Evolutionary conservation across 768 basidiomycete genomes (phyloP).

Genomic region (Xerocomellus dryophilus): DNA sequence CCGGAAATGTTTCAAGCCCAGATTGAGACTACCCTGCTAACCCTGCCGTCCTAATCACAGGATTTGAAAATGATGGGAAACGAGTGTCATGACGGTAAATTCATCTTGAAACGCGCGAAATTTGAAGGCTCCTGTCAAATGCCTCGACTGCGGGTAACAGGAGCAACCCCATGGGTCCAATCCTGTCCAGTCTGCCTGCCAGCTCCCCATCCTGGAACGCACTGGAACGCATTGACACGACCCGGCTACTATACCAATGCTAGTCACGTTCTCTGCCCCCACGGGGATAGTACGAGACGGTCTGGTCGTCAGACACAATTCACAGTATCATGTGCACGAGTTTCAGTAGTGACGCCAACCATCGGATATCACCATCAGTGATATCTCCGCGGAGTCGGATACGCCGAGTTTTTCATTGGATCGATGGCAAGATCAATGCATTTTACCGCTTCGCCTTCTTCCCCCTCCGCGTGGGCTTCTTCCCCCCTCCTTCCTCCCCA

Average conservation of each 20-base stretch:
- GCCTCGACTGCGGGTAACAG: background rate
- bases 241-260: background rate
- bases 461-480: conserved; percentile 48
- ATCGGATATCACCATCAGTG: background rate
- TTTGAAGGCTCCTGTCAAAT: background rate
- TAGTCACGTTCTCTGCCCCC: background rate
- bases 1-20: background rate
- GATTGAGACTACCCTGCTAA: background rate
- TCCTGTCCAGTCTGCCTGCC: background rate
- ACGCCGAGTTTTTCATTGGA: background rate
- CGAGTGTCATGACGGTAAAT: background rate
- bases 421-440: background rate
- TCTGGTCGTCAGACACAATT: too few species aligned
- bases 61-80: background rate
- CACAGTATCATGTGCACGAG: background rate
- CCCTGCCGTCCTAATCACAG: background rate
- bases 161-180: background rate
- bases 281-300: background rate
- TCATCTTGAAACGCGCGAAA: conserved; percentile 6
- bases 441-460: conserved; percentile 40
- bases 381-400: background rate
- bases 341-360: background rate
- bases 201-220: background rate
- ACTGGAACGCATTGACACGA: background rate
- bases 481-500: conserved; percentile 35